A percentile compares a stretch with the other conserved stretches of the same genome.
phyloP scores from a whole-genome alignment of 768 basidiomycete genomes.

The Boletus vinaceobasis region DNA sequence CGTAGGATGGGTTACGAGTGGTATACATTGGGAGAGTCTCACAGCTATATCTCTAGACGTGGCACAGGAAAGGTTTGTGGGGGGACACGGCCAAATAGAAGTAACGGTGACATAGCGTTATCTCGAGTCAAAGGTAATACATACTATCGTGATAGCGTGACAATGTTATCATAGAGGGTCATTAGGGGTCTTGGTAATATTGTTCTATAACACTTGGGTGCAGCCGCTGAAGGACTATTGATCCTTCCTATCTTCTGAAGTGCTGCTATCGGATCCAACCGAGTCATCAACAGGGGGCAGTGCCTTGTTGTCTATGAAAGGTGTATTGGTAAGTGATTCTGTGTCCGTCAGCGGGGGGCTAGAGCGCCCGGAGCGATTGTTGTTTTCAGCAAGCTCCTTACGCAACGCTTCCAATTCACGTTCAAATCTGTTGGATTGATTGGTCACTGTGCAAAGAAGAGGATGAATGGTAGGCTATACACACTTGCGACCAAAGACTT shows the following conservation, averaged over 20 bases:
- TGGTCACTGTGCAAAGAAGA: slow-evolving; percentile 1
- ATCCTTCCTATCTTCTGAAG: slow-evolving; percentile 28
- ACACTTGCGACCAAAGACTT: slow-evolving; percentile 94
- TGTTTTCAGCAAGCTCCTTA: slow-evolving; percentile 80
- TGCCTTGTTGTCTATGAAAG: slow-evolving; percentile 20
- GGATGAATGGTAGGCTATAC: slow-evolving; percentile 31
- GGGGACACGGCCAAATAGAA: not conserved
- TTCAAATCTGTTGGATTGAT: slow-evolving; percentile 63
- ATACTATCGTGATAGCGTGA: slow-evolving; percentile 8
- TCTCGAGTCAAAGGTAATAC: not conserved
- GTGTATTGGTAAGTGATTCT: slow-evolving; percentile 38
- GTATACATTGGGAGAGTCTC: slow-evolving; percentile 53
- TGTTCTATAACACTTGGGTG: slow-evolving; percentile 3
- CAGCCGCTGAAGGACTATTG: slow-evolving; percentile 17
- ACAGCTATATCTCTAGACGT: slow-evolving; percentile 10
- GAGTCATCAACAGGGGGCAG: slow-evolving; percentile 22
- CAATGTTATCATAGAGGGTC: slow-evolving; percentile 13
- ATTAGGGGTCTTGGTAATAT: slow-evolving; percentile 11
- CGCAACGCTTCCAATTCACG: slow-evolving; percentile 86
- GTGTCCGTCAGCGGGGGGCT: slow-evolving; percentile 51
- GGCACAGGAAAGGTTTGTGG: not conserved
- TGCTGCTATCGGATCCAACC: slow-evolving; percentile 8
- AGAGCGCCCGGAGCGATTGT: slow-evolving; percentile 49
- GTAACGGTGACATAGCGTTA: not conserved
- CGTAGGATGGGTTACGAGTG: slow-evolving; percentile 60